Conservation (phyloP, 352 stramenopile species). For the Discostella stelligera region DNA sequence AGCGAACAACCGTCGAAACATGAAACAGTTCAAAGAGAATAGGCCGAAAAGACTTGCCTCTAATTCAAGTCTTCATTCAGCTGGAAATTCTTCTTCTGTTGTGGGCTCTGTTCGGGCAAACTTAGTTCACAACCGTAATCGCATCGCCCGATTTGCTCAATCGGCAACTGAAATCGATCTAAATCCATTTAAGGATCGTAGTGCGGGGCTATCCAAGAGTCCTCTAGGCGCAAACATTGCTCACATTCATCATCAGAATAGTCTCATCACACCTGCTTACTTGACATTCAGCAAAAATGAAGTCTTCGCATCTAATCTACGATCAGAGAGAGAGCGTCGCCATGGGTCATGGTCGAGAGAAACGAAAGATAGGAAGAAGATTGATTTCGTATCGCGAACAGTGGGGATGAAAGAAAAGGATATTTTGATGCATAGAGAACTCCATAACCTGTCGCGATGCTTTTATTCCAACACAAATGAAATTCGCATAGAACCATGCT, state of each 20-base stretch:
- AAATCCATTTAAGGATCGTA: conserved; percentile 27
- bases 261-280: conserved; percentile 52
- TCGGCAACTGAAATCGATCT: conserved; percentile 51
- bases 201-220: conserved; percentile 7
- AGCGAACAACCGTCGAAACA: conserved; percentile 1
- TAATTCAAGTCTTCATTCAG: conserved; percentile 18
- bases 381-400: conserved; percentile 57
- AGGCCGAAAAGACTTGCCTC: background rate
- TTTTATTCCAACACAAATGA: conserved; percentile 79
- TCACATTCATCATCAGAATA: conserved; percentile 37
- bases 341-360: conserved; percentile 61
- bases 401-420: conserved; percentile 59
- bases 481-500: conserved; percentile 58
- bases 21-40: background rate
- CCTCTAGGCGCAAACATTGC: conserved; percentile 29
- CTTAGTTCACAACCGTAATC: conserved; percentile 43
- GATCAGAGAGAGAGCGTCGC: conserved; percentile 66
- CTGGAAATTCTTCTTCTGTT: conserved; percentile 24
- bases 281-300: conserved; percentile 76
- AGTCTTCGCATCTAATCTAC: conserved; percentile 71
- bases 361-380: conserved; percentile 45
- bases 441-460: conserved; percentile 71
- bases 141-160: conserved; percentile 51
- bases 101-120: conserved; percentile 51
- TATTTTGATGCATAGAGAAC: conserved; percentile 63